phyloP scores from a whole-genome alignment of 805 yeast genomes.

The Metschnikowia cerradonensis region DNA sequence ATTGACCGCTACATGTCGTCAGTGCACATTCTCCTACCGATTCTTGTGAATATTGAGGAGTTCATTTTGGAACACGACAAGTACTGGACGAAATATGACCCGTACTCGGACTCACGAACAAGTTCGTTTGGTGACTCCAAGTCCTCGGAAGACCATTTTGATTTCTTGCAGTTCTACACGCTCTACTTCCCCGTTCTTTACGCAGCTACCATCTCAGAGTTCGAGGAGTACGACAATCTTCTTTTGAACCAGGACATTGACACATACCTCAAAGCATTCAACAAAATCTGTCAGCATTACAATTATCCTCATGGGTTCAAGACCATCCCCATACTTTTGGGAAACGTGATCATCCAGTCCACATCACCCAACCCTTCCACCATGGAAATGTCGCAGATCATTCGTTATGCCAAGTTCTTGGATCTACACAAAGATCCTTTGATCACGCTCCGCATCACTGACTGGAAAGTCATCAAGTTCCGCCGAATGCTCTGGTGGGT shows the following conservation, averaged over 20 bases:
- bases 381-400: conserved; percentile 52
- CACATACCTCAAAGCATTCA: conserved; percentile 46
- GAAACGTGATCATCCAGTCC: conserved; percentile 48
- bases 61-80: conserved; percentile 44
- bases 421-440: conserved; percentile 60
- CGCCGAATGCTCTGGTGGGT: conserved; percentile 68
- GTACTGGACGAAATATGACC: conserved; percentile 41
- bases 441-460: conserved; percentile 46
- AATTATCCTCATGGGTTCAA: conserved; percentile 48
- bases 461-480: conserved; percentile 46
- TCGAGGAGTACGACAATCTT: conserved; percentile 51
- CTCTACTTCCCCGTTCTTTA: conserved; percentile 51
- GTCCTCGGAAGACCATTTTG: conserved; percentile 27
- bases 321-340: conserved; percentile 40
- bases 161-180: conserved; percentile 43
- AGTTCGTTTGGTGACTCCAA: conserved; percentile 9
- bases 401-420: conserved; percentile 52
- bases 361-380: conserved; percentile 54
- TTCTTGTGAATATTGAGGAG: conserved; percentile 43
- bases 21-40: conserved; percentile 54
- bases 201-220: conserved; percentile 57
- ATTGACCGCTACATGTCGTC: conserved; percentile 47
- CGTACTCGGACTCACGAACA: conserved; percentile 2
- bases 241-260: conserved; percentile 46
- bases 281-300: conserved; percentile 46